Evolutionary conservation across 106 monocot genomes (phyloP).

Genomic region (Dioscorea zingiberensis): DNA sequence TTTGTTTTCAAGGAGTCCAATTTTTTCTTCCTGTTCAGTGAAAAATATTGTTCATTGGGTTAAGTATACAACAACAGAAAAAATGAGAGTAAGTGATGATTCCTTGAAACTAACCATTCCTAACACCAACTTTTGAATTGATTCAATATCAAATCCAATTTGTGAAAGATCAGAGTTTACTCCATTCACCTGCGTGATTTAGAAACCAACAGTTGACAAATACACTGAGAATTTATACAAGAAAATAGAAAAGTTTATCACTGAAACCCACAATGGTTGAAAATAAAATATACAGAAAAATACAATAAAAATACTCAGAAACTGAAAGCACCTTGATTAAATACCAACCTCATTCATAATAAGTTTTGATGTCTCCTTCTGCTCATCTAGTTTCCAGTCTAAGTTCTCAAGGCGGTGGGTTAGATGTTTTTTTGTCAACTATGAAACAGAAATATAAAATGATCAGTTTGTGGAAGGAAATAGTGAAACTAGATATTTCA

Average conservation of each 20-base stretch:
- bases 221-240: too few species aligned
- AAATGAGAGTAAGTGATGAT: too few species aligned
- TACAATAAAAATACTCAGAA: neutral
- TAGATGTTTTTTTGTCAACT: conserved; percentile 77
- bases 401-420: conserved; percentile 73
- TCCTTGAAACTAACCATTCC: conserved; percentile 42
- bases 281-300: neutral
- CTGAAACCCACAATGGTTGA: too few species aligned
- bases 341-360: conserved; percentile 71
- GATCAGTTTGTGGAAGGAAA: neutral
- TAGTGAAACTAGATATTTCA: neutral
- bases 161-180: conserved; percentile 73
- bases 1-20: conserved; percentile 73
- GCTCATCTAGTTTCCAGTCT: conserved; percentile 82
- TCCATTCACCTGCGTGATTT: conserved; percentile 44
- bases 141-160: conserved; percentile 84
- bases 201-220: neutral
- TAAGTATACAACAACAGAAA: too few species aligned
- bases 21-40: conserved; percentile 63
- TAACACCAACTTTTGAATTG: conserved; percentile 62
- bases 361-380: conserved; percentile 59
- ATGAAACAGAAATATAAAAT: conserved; percentile 8
- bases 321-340: neutral
- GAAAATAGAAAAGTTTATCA: too few species aligned
- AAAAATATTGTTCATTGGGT: conserved; percentile 5